phyloP scores from a whole-genome alignment of 2,329 filamentous ascomycete genomes.

The Lasiodiplodia hormozganensis region DNA sequence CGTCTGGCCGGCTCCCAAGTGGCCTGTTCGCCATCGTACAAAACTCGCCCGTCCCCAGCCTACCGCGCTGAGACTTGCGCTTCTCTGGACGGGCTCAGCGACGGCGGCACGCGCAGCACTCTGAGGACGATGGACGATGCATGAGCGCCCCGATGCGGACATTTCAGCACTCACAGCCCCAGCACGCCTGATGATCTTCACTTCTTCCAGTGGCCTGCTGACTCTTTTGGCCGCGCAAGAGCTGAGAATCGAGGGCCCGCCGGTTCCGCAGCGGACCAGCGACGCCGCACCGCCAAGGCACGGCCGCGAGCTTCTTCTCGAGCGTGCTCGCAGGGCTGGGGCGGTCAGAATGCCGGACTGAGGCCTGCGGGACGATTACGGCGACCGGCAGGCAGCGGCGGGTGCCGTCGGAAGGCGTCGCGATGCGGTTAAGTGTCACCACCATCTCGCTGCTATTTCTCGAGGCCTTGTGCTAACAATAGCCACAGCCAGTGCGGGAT shows the following conservation, averaged over 20 bases:
- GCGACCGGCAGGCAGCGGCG: conserved; percentile 5
- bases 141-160: neutral
- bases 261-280: neutral
- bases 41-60: neutral
- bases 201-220: conserved; percentile 9
- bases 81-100: neutral
- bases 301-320: neutral
- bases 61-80: neutral
- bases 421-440: conserved; percentile 14
- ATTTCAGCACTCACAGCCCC: neutral
- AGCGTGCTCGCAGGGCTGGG: neutral
- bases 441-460: conserved; percentile 2
- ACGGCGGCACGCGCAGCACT: neutral
- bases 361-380: neutral
- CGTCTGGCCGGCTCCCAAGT: neutral
- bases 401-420: conserved; percentile 16
- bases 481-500: conserved; percentile 15
- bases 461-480: conserved; percentile 6
- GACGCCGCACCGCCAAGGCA: neutral
- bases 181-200: conserved; percentile 7
- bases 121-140: neutral
- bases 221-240: neutral
- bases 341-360: neutral
- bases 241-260: neutral
- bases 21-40: neutral